Base-by-base conservation (phyloP, 257 asterid species). In the Scutellaria baicalensis region DNA sequence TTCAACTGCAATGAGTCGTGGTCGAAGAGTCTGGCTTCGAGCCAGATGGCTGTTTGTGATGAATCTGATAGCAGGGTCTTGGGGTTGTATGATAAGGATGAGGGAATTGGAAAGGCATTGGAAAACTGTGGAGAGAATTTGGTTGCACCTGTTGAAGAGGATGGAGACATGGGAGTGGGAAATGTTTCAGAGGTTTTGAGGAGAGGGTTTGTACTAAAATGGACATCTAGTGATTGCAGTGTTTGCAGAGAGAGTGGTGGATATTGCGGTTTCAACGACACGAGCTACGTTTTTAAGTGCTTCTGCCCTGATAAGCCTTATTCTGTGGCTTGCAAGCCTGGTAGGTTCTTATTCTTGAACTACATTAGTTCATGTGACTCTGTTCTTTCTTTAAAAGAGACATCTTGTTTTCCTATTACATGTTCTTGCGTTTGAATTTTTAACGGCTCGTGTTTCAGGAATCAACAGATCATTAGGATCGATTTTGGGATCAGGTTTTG, bases 271-370 rank as follows among this genome's bases (percentile, higher is more conserved):
- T 81, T 73, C 40, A 70, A 75, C 13, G 10, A 3, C 1, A 17
- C 4, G 0, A 23, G 35, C 33, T 39, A 8, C 44, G 13, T 16
- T 8, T 77, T 81, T 6, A 4, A n/a, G 62, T 87, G 93, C 61
- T 84, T 68, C 56, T 84, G 93, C 66, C 58, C 83, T 0, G 79
- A 81, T 18, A 76, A 87, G 36, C 84, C 84, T 39, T 84, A 75
- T 69, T 6, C 66, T 0, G 13, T 1, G 13, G 5, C 50, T 1
- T 82, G 93, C 76, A 70, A 50, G 59, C 18, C 67, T 23, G 52
- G 92, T 86, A 59, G 77, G 83, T 75, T 9, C 18, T 60, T 9
- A 6, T 16, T 13, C 23, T 12, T 5, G 3, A 13, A 4, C 63
- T 18, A 58, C 12, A 58, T 31, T 31, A 14, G 42, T 18, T 2